Evolutionary conservation across 768 basidiomycete genomes (phyloP).

Genomic region (Leccinum uliginosum): DNA sequence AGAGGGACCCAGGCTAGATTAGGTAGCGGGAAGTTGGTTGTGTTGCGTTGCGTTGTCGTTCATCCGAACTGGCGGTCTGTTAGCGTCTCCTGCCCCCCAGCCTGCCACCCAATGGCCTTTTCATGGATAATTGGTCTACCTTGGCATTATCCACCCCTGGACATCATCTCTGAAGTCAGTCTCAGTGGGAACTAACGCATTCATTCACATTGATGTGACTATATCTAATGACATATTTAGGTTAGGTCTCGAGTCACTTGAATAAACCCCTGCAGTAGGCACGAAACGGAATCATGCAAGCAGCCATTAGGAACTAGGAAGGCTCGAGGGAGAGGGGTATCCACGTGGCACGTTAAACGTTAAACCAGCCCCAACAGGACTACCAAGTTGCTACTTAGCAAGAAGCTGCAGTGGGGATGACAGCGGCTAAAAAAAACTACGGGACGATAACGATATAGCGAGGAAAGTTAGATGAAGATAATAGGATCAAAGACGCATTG

Average conservation of each 20-base stretch:
- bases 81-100: too few species aligned
- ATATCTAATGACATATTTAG: too few species aligned
- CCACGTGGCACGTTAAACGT: neutral
- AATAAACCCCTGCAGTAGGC: neutral
- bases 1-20: too few species aligned
- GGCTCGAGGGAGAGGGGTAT: neutral
- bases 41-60: too few species aligned
- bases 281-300: neutral
- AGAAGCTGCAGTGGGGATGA: neutral
- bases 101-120: too few species aligned
- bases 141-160: too few species aligned
- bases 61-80: too few species aligned
- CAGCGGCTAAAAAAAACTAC: neutral
- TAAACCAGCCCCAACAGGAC: neutral
- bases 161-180: too few species aligned
- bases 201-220: too few species aligned
- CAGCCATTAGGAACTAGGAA: neutral
- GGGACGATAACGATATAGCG: neutral
- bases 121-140: too few species aligned
- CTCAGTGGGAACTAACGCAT: too few species aligned
- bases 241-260: neutral
- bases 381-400: neutral
- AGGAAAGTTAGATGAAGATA: neutral
- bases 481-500: conserved; percentile 1
- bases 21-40: too few species aligned